These are phyloP conservation scores for Pharnaceum exiguum DNA, from an alignment of 148 eudicot species.

Conservation along the genomic window DNA sequence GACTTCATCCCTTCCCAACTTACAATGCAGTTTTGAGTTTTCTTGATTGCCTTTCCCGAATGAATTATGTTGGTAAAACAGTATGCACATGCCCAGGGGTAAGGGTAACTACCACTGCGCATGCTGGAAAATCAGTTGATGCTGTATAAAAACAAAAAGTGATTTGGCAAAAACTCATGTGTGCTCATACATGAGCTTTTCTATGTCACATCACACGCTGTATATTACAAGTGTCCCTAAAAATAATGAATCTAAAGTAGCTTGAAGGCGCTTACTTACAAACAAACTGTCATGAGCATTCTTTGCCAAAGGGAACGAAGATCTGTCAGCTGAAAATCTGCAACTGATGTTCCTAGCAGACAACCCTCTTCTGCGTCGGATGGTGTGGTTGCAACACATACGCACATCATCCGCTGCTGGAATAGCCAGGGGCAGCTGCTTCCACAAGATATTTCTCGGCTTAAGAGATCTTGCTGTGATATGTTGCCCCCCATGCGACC, in stretches of 20 bases:
- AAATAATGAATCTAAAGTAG: constrained; percentile 2
- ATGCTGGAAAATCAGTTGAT: too few relatives aligned
- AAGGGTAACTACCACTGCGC: too few relatives aligned
- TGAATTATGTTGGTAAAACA: too few relatives aligned
- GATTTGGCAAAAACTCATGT: too few relatives aligned
- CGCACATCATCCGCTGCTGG: constrained; percentile 14
- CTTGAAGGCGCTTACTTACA: constrained; percentile 46
- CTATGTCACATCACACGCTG: too few relatives aligned
- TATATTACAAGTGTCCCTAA: neutral
- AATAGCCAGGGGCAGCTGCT: constrained; percentile 14
- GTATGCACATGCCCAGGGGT: too few relatives aligned
- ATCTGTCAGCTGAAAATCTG: constrained; percentile 51
- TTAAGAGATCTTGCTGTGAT: constrained; percentile 18
- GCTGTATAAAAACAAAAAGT: too few relatives aligned
- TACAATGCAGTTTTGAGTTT: too few relatives aligned
- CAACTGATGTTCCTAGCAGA: constrained; percentile 31
- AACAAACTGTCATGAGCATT: constrained; percentile 24
- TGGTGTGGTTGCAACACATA: constrained; percentile 39
- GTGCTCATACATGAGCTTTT: neutral
- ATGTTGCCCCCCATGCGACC: constrained; percentile 28
- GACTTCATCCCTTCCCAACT: too few relatives aligned
- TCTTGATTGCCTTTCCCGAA: too few relatives aligned
- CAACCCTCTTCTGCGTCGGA: constrained; percentile 32
- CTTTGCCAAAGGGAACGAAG: constrained; percentile 43
- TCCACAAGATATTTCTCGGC: constrained; percentile 22